These are phyloP conservation scores for Abelmoschus esculentus DNA, from an alignment of 345 rosid species.

Conservation along the genomic window DNA sequence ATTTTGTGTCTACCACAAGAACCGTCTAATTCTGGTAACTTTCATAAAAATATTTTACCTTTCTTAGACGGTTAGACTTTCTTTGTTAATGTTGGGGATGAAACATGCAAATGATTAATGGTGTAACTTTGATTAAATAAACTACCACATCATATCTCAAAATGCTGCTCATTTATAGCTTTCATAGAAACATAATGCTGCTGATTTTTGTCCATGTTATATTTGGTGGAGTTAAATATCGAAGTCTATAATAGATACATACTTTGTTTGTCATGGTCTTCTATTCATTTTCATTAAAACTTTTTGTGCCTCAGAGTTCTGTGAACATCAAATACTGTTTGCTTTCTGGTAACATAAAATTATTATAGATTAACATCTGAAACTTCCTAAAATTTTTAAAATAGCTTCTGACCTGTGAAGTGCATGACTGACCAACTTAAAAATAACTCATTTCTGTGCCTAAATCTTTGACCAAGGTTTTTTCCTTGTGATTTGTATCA, in stretches of 20 bases:
- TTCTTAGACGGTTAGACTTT: background rate
- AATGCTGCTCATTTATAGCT: background rate
- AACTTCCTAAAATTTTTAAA: background rate
- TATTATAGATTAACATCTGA: background rate
- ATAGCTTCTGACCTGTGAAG: background rate
- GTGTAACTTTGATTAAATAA: background rate
- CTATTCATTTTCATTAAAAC: background rate
- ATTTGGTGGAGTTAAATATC: background rate
- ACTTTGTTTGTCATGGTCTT: background rate
- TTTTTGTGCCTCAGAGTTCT: background rate
- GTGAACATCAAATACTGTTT: background rate
- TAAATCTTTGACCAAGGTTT: background rate
- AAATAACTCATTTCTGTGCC: background rate
- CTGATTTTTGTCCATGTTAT: background rate
- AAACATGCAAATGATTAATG: background rate
- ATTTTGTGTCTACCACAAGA: conserved; percentile 84
- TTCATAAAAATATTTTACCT: background rate
- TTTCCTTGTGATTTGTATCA: background rate
- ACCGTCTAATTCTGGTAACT: conserved; percentile 78
- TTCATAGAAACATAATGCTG: background rate
- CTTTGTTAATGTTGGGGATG: background rate
- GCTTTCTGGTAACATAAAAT: background rate
- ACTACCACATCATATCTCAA: background rate
- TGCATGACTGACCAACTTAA: background rate
- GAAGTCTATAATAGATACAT: background rate